Percentiles rank a stretch among this genome's conserved stretches.
phyloP scores from a whole-genome alignment of 345 rosid species.

The Salix arbutifolia region DNA sequence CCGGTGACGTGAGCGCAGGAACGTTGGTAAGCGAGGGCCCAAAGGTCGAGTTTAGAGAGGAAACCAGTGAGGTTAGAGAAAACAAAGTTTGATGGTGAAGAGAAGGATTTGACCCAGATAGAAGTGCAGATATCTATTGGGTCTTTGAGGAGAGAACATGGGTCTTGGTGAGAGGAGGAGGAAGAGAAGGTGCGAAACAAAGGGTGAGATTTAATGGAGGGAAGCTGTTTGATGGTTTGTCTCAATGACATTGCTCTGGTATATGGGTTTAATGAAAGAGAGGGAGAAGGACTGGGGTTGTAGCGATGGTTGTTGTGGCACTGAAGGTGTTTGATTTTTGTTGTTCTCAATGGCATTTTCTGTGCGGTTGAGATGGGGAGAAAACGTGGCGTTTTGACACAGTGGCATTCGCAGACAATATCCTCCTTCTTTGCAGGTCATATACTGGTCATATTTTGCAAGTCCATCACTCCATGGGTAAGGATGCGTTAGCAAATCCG shows the following conservation, averaged over 20 bases:
- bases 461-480: too few species aligned
- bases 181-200: slow-evolving; percentile 30
- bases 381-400: not conserved
- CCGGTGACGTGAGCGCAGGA: slow-evolving; percentile 72
- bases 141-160: slow-evolving; percentile 63
- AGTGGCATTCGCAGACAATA: slow-evolving; percentile 27
- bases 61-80: slow-evolving; percentile 80
- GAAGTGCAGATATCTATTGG: slow-evolving; percentile 73
- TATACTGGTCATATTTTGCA: too few species aligned
- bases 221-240: slow-evolving; percentile 60
- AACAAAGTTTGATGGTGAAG: slow-evolving; percentile 47
- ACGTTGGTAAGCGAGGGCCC: slow-evolving; percentile 93
- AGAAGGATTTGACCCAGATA: slow-evolving; percentile 90
- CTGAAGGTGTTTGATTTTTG: not conserved
- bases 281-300: not conserved
- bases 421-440: too few species aligned
- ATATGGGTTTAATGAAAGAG: not conserved
- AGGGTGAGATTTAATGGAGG: slow-evolving; percentile 13
- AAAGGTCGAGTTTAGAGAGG: slow-evolving; percentile 81
- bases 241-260: slow-evolving; percentile 39
- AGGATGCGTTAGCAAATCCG: too few species aligned
- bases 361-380: not conserved
- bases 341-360: not conserved
- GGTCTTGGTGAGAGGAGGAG: slow-evolving; percentile 38
- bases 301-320: not conserved